Conservation (phyloP, 139 green algal genomes). For the Picochlorum costavermella region DNA sequence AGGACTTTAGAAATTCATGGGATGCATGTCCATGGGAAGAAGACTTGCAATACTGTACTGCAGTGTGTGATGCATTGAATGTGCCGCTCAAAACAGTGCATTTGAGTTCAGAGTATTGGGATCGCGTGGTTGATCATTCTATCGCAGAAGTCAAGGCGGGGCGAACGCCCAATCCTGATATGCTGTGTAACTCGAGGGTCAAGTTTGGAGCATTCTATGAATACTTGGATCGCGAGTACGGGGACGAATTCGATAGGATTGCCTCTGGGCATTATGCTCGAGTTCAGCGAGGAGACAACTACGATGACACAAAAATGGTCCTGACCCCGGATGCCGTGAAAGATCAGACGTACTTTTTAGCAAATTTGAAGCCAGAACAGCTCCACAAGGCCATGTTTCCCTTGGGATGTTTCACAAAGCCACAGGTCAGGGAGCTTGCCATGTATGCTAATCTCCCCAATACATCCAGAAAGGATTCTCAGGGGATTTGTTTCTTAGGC, state of each 20-base stretch:
- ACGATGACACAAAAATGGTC: slow-evolving; percentile 1
- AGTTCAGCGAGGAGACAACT: slow-evolving; percentile 4
- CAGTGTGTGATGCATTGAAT: slow-evolving; percentile 41
- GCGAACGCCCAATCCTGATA: slow-evolving; percentile 94
- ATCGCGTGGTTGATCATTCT: slow-evolving; percentile 74
- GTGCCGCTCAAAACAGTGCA: slow-evolving; percentile 78
- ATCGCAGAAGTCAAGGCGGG: slow-evolving; percentile 76
- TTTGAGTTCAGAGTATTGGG: slow-evolving; percentile 81
- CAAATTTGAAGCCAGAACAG: slow-evolving; percentile 63
- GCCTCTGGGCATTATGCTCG: slow-evolving; percentile 75
- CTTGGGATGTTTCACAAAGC: slow-evolving; percentile 79
- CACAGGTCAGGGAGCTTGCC: slow-evolving; percentile 63
- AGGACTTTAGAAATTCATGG: slow-evolving; percentile 96
- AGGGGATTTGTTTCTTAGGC: slow-evolving; percentile 97
- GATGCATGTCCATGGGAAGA: slow-evolving; percentile 94
- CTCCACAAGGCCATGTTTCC: slow-evolving; percentile 82
- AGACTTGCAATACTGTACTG: slow-evolving; percentile 77
- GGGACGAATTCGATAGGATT: slow-evolving; percentile 51
- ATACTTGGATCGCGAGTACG: slow-evolving; percentile 44
- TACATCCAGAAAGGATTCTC: slow-evolving; percentile 73
- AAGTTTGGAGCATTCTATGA: slow-evolving; percentile 92
- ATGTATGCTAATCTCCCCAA: slow-evolving; percentile 72
- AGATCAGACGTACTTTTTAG: slow-evolving; percentile 93
- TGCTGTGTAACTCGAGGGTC: slow-evolving; percentile 91
- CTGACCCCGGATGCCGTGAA: slow-evolving; percentile 76